Evolutionary conservation across 192 early-diverging fungal genomes (phyloP), one percentile per base, ranked within the genome.

Genomic region (Paraglomus brasilianum): DNA sequence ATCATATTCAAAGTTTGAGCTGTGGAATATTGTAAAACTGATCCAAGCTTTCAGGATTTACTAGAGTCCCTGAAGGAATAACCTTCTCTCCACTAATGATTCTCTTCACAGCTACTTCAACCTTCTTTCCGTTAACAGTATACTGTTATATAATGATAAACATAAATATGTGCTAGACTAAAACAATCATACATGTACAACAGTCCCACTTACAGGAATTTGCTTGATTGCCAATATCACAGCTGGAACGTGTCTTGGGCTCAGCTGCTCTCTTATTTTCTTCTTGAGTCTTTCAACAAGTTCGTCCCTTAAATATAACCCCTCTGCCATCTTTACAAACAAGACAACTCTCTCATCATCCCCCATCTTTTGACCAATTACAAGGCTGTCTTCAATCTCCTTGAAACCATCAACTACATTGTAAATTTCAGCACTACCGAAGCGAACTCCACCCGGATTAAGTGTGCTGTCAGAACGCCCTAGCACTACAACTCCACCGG

Each of bases 91-190:
- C 94, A 5, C 87, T 85, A 24, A 90, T 74, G 83, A 83, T 96
- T 78, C 69, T 84, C 76, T 97, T 98, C 55, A 98, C 94, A 1
- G 95, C 95, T 40, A 98, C 87, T 76, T 98, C 97, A 10, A 97
- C 94, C 78, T 97, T 97, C 72, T 98, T 98, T 45, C 97, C 95
- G 53, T 93, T 97, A 64, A 93, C 82, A 1, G 97, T 98, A 79
- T 97, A 91, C 83, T 86, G 59, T 38, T 71, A 45, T 72, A 57
- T 45, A 65, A 19, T 44, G 48, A 44, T 8, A 19, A 14, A 38
- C 36, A 46, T 58, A 40, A 44, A 59, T 30, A 42, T 10, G 9
- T 7, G 50, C 72, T 21, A 57, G 30, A 50, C 21, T 10, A 44
- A 21, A 55, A 46, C 39, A 7, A 41, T 57, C 24, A 56, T 55